These are phyloP conservation scores for Alternaria dauci DNA, from an alignment of 2,329 filamentous ascomycete genomes.

Conservation along the genomic window DNA sequence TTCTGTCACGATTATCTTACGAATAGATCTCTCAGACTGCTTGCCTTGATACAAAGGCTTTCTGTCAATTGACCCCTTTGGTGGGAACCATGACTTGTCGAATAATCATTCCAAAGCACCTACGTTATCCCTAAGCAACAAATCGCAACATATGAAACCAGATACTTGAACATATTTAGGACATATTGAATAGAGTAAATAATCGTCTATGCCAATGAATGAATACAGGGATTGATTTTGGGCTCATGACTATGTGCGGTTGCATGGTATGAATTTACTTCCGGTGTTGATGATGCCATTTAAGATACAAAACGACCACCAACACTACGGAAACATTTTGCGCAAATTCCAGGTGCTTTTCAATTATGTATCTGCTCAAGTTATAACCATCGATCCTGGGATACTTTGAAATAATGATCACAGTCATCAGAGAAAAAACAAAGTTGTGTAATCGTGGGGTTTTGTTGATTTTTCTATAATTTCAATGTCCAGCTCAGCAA, in stretches of 20 bases:
- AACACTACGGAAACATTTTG: background rate
- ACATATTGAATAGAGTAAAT: background rate
- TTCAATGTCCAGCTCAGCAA: background rate
- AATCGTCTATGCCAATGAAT: background rate
- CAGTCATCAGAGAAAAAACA: background rate
- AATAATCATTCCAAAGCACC: background rate
- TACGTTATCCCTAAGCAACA: background rate
- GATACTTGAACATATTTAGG: background rate
- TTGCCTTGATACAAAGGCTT: conserved; percentile 4
- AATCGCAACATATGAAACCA: background rate
- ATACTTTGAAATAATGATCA: background rate
- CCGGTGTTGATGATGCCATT: background rate
- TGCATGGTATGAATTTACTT: background rate
- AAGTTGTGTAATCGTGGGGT: background rate
- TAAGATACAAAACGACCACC: background rate
- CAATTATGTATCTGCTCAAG: background rate
- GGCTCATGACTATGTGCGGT: background rate
- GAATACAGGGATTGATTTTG: background rate
- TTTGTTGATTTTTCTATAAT: background rate
- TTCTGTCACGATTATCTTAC: conserved; percentile 13
- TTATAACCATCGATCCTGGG: background rate
- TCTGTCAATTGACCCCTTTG: conserved; percentile 1
- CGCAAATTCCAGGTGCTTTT: background rate
- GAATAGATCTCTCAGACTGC: conserved; percentile 19
- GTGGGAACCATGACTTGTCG: background rate